A percentile compares a stretch with the other conserved stretches of the same genome.
Conservation (phyloP, 306 rosid species). For the Dryas alaskensis region DNA sequence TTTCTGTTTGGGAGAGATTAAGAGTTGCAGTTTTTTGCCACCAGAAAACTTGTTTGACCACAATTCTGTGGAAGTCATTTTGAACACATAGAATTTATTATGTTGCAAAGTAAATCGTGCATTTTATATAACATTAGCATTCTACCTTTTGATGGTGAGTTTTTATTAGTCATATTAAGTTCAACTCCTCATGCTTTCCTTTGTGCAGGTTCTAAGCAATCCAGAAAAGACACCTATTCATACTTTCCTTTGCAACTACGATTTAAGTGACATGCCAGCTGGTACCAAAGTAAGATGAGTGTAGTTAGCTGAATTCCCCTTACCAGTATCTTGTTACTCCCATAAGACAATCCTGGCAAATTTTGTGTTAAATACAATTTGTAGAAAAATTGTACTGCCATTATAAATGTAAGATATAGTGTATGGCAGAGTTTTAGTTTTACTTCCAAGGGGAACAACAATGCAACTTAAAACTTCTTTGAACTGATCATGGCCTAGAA, state of each 20-base stretch:
- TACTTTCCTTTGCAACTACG: conserved; percentile 97
- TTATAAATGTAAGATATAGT: not conserved
- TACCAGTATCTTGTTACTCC: not conserved
- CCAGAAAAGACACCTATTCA: conserved; percentile 99
- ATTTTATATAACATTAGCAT: not conserved
- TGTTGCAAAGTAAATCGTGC: not conserved
- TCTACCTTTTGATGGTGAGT: not conserved
- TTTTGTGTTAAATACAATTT: not conserved
- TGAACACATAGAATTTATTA: too few relatives aligned
- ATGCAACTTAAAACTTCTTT: not conserved
- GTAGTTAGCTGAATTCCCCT: not conserved
- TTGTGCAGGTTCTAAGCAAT: conserved; percentile 88
- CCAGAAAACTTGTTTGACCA: not conserved
- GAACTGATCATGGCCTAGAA: not conserved
- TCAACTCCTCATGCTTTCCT: conserved; percentile 16
- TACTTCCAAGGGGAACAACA: not conserved
- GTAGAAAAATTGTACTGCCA: not conserved
- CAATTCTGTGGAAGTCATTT: not conserved
- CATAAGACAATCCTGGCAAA: not conserved
- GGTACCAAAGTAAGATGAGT: conserved; percentile 82
- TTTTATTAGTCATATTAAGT: conserved; percentile 12
- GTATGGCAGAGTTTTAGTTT: not conserved
- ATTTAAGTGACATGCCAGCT: conserved; percentile 91
- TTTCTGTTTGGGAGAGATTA: not conserved
- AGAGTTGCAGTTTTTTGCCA: not conserved